A percentile compares a stretch with the other conserved stretches of the same genome.
phyloP scores from a whole-genome alignment of 306 rosid genomes.

The Vigna nakashimae region DNA sequence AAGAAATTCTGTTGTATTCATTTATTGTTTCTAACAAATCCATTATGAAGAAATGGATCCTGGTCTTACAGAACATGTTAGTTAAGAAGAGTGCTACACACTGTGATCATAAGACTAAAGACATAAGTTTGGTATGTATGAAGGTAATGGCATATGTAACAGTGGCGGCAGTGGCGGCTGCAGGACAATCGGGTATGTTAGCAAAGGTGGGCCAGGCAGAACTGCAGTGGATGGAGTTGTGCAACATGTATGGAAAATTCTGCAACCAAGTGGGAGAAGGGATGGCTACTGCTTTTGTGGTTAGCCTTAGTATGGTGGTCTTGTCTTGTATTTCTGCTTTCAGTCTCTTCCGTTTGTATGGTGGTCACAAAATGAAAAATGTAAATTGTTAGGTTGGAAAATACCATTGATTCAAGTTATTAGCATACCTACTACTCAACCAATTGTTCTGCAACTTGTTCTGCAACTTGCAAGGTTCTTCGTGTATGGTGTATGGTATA shows the following conservation, averaged over 20 bases:
- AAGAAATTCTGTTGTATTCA: neutral
- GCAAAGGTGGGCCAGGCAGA: conserved; percentile 85
- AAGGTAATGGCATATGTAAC: conserved; percentile 83
- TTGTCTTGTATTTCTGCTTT: conserved; percentile 83
- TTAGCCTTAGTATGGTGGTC: conserved; percentile 66
- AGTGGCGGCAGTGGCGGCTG: conserved; percentile 72
- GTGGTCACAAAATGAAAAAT: conserved; percentile 57
- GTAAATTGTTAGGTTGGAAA: conserved; percentile 51
- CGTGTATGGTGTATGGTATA: neutral
- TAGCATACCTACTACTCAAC: conserved; percentile 10
- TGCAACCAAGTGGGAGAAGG: conserved; percentile 92
- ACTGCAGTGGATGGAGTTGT: conserved; percentile 81
- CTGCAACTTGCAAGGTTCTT: conserved; percentile 28
- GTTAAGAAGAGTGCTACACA: neutral
- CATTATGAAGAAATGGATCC: neutral
- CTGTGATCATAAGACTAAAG: neutral
- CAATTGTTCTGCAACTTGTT: conserved; percentile 38
- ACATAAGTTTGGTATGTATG: conserved; percentile 18
- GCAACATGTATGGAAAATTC: conserved; percentile 81
- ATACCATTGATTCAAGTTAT: neutral
- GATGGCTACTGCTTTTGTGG: conserved; percentile 66
- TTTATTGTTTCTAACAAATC: neutral
- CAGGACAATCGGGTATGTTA: conserved; percentile 66
- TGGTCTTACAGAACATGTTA: neutral
- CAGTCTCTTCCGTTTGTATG: conserved; percentile 86